Evolutionary conservation across 2,329 filamentous ascomycete species (phyloP), one percentile per base, ranked within the genome.

Genomic region (Botryotinia narcissicola): DNA sequence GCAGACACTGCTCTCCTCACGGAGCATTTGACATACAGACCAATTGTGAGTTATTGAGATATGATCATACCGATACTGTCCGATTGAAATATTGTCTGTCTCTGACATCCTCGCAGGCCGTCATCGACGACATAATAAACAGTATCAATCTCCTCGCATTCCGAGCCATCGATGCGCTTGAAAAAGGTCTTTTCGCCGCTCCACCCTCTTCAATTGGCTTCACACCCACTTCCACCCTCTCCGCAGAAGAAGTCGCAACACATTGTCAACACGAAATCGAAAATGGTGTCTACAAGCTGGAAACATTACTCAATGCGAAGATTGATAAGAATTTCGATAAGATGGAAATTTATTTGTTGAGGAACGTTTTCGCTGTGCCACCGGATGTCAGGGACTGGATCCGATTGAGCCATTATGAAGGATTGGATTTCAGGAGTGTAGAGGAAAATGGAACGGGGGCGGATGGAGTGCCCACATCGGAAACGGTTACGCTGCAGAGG

Each of bases 121-220:
- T 99, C 60, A 92, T 99, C 80, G 96, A 99, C 88, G 95, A 98
- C 84, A 95, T 98, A 79, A 97, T 98, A 85, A 98, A 98, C 86
- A 93, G 92, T 72, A 90, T 98, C 82, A 99, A 98, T 85, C 93
- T 95, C 80, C 89, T 98, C 79, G 92, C 96, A 80, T 96, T 97
- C 83, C 92, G 92, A 82, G 95, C 94, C 71, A 91, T 97, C 79
- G 93, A 93, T 79, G 93, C 92, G 75, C 90, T 98, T 77, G 96
- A 98, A 83, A 89, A 90, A 72, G 93, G 93, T 1, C 90, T 99
- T 32, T 86, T 93, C 67, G 87, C 88, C 69, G 91, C 92, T 4
- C 89, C 92, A 1, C 92, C 95, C 0, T 86, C 91, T 40, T 87
- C 89, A 22, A 88, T 99, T 48, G 96, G 96, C n/a, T 98, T 98